Percentiles rank a stretch among this genome's conserved stretches.
These are phyloP conservation scores for Gloeophyllum trabeum DNA, from an alignment of 768 basidiomycete species.

Conservation along the genomic window DNA sequence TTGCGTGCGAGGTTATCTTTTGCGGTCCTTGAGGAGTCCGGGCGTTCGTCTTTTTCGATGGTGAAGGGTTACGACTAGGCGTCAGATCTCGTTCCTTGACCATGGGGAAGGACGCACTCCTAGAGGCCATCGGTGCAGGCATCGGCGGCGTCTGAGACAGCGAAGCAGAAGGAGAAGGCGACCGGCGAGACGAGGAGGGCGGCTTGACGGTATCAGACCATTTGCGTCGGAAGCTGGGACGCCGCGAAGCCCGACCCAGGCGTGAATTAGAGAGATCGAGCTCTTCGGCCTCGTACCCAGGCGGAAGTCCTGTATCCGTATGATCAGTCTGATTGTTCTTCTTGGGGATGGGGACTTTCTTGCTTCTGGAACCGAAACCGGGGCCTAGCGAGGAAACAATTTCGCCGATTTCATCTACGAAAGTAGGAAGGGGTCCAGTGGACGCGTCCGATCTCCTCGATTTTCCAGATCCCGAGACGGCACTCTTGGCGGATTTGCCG, in stretches of 20 bases:
- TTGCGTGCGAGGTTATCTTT: neutral
- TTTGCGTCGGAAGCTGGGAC: no score
- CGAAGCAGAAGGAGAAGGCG: neutral
- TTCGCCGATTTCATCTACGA: neutral
- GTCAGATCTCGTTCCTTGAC: slow-evolving; percentile 6
- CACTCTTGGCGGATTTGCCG: slow-evolving; percentile 21
- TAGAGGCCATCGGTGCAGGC: neutral
- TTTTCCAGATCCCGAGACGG: slow-evolving; percentile 17
- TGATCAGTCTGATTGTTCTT: no score
- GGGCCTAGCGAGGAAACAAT: neutral
- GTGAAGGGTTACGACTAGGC: slow-evolving; percentile 10
- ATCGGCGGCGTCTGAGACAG: neutral
- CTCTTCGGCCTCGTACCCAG: no score
- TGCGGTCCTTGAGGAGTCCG: no score
- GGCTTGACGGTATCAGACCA: no score
- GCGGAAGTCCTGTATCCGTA: no score
- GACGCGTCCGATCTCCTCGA: neutral
- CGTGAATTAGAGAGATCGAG: no score
- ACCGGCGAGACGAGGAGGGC: no score
- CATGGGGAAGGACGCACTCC: neutral
- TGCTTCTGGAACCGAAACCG: no score
- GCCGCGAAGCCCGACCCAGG: no score
- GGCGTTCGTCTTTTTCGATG: no score
- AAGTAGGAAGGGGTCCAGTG: neutral
- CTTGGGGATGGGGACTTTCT: no score